Conservation (phyloP, 2,329 filamentous ascomycete species). For the Harringtonia aguacate region DNA sequence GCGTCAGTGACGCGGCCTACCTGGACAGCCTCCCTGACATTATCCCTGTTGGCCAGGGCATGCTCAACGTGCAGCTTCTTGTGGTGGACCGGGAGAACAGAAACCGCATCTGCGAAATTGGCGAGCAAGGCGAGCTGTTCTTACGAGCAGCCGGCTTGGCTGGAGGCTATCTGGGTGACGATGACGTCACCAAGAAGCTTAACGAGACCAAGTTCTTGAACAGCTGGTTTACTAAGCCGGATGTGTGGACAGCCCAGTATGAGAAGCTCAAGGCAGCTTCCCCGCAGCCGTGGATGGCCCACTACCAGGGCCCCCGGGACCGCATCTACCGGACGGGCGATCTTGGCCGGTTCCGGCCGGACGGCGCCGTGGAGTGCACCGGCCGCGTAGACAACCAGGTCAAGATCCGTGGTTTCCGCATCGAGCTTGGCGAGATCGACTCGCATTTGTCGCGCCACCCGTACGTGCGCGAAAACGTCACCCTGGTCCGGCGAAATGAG, state of each 20-base stretch:
- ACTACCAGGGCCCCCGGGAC: constrained; percentile 74
- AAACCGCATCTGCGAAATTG: constrained; percentile 62
- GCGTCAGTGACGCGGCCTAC: constrained; percentile 44
- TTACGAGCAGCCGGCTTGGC: constrained; percentile 75
- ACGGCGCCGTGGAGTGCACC: constrained; percentile 63
- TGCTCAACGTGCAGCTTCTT: constrained; percentile 80
- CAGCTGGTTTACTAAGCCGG: constrained; percentile 77
- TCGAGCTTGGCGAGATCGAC: constrained; percentile 92
- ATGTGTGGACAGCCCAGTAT: constrained; percentile 54
- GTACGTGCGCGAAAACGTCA: constrained; percentile 74
- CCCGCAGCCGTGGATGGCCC: constrained; percentile 73
- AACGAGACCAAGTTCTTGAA: constrained; percentile 79
- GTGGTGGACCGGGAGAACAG: constrained; percentile 63
- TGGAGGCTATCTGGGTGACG: constrained; percentile 44
- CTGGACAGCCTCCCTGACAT: constrained; percentile 48
- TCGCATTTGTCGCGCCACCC: constrained; percentile 64
- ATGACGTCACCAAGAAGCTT: constrained; percentile 39
- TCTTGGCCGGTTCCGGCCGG: constrained; percentile 61
- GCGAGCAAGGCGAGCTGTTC: constrained; percentile 77
- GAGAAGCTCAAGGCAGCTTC: constrained; percentile 13
- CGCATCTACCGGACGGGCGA: constrained; percentile 83
- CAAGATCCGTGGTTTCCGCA: constrained; percentile 92
- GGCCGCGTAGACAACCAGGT: constrained; percentile 71
- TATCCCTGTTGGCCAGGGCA: constrained; percentile 75
- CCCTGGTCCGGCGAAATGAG: constrained; percentile 71